A percentile compares a stretch with the other conserved stretches of the same genome.
phyloP scores from a whole-genome alignment of 495 filamentous ascomycete species.

The Elaphomyces granulatus region DNA sequence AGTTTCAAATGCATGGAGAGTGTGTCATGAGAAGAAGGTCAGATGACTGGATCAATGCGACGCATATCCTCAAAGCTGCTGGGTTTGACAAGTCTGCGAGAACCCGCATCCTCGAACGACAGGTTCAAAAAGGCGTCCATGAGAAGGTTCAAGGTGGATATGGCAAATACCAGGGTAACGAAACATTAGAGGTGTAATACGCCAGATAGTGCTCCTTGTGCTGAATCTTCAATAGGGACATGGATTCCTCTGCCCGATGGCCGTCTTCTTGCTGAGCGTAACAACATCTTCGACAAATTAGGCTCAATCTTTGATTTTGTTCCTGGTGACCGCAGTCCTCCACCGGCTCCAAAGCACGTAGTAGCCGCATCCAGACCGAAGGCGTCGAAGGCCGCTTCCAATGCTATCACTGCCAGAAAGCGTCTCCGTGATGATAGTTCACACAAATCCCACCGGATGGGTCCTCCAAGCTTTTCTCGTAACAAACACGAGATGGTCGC shows the following conservation, averaged over 20 bases:
- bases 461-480: constrained; percentile 33
- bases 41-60: constrained; percentile 91
- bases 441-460: constrained; percentile 29
- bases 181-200: not conserved
- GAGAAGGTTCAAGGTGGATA: constrained; percentile 98
- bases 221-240: constrained; percentile 46
- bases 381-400: constrained; percentile 34
- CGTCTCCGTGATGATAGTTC: constrained; percentile 6
- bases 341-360: constrained; percentile 83
- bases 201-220: constrained; percentile 2
- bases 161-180: constrained; percentile 86
- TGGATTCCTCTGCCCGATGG: constrained; percentile 88
- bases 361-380: constrained; percentile 56
- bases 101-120: constrained; percentile 87
- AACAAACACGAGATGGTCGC: constrained; percentile 45
- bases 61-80: constrained; percentile 83
- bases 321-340: constrained; percentile 72
- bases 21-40: constrained; percentile 79
- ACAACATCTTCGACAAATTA: constrained; percentile 69
- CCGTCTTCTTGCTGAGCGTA: constrained; percentile 65
- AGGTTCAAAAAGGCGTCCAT: constrained; percentile 90
- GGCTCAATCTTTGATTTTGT: constrained; percentile 79
- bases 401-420: constrained; percentile 17
- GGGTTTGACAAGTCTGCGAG: constrained; percentile 79
- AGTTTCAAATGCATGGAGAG: constrained; percentile 64